Conservation (phyloP, 257 asterid species). For the Solanum bulbocastanum region DNA sequence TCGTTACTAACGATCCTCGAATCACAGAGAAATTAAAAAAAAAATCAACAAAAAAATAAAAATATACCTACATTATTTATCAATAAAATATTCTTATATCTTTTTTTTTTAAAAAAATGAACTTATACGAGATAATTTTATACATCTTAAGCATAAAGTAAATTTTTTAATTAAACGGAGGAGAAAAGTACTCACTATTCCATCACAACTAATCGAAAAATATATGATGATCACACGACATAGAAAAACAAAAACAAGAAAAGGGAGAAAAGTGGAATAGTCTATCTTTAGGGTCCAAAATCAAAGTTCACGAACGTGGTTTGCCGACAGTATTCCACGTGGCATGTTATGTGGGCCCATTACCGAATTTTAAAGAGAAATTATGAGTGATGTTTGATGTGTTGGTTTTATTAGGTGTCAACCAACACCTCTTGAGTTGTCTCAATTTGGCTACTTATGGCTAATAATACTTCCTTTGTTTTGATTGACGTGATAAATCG, state of each 20-base stretch:
- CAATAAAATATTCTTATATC: too few relatives aligned
- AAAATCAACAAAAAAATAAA: too few relatives aligned
- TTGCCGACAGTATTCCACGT: background rate
- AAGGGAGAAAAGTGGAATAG: background rate
- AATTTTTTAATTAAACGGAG: rapidly evolving
- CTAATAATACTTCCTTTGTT: too few relatives aligned
- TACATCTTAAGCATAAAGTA: background rate
- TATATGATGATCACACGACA: background rate
- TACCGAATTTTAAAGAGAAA: background rate
- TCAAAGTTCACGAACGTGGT: background rate
- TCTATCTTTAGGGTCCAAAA: background rate
- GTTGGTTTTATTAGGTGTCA: background rate
- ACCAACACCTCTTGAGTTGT: background rate
- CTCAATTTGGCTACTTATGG: background rate
- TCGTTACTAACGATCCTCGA: too few relatives aligned
- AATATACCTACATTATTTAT: too few relatives aligned
- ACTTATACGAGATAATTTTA: background rate
- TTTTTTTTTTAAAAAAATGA: too few relatives aligned
- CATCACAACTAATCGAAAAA: rapidly evolving
- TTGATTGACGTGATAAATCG: background rate
- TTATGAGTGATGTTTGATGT: background rate
- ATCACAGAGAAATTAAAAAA: too few relatives aligned
- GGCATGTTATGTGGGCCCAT: background rate
- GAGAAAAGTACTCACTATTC: rapidly evolving
- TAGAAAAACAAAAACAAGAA: background rate